Evolutionary conservation across 441 rosid species (phyloP), one percentile per base, ranked within the genome.

Genomic region (Brassica hybrid): DNA sequence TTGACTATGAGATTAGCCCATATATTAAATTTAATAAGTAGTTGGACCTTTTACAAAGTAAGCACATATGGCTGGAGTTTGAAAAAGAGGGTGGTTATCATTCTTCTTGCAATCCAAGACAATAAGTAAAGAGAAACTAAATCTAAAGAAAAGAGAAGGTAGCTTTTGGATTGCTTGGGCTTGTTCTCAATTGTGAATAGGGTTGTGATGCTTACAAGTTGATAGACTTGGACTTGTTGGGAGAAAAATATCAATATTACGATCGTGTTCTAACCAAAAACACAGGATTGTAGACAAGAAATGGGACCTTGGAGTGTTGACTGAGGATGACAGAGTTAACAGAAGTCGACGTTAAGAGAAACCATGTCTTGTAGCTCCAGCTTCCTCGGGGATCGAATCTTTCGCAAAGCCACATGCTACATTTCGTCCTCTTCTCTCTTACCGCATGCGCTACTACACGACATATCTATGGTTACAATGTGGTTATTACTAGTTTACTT

Each of bases 301-400:
- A 43, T 36, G 67, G 67, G 59, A 61, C 67, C 75, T 6, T 25
- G 27, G 27, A 30, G 34, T 30, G 34, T 30, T 30, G 34, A 30
- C 34, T 60, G 64, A 69, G 1, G 52, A 32, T 18, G 50, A 56
- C 30, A 50, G 12, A 54, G 48, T 57, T 32, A 7, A 56, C 30
- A 36, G n/a, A 57, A 17, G 52, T 52, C 4, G 17, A 58, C 73
- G 19, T 8, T 23, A 16, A 61, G 59, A 45, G 63, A 54, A 56
- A 63, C 41, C 52, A 32, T 64, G 63, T 73, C 11, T 32, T 64
- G 70, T 50, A 73, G 56, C 16, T 65, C 77, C 77, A 34, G 64
- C 71, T 54, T 74, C 60, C 71, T 16, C 32, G 77, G 71, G 71
- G 57, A 34, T 27, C 56, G 27, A 21, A 65, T 74, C 64, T 73